A percentile compares a stretch with the other conserved stretches of the same genome.
Conservation (phyloP, 1,284 basidiomycete genomes). For the Cystobasidiaceae sp. region DNA sequence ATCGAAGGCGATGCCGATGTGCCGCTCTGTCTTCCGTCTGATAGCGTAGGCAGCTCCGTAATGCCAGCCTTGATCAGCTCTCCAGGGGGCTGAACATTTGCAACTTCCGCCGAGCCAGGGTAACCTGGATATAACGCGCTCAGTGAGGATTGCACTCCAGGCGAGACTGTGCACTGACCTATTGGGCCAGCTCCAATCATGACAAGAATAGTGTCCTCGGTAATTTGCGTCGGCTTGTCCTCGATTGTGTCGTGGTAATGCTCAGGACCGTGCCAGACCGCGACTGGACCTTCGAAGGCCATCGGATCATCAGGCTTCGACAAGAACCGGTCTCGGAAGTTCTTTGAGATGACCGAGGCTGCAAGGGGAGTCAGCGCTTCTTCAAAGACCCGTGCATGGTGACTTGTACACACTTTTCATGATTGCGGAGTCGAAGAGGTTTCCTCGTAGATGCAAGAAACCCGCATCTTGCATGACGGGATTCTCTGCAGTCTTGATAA, state of each 20-base stretch:
- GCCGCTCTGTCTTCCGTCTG: slow-evolving; percentile 48
- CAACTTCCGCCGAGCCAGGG: slow-evolving; percentile 38
- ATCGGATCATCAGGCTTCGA: slow-evolving; percentile 46
- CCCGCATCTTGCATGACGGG: slow-evolving; percentile 46
- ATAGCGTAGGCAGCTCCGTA: slow-evolving; percentile 47
- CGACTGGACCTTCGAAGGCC: slow-evolving; percentile 49
- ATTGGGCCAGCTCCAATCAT: slow-evolving; percentile 48
- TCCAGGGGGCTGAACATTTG: slow-evolving; percentile 49
- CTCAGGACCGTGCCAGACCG: slow-evolving; percentile 48
- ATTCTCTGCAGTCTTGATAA: slow-evolving; percentile 45
- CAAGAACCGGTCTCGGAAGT: slow-evolving; percentile 46
- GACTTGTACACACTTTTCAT: slow-evolving; percentile 45
- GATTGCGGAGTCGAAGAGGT: slow-evolving; percentile 48
- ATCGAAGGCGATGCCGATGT: slow-evolving; percentile 48
- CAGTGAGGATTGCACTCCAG: background rate
- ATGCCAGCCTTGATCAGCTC: slow-evolving; percentile 47
- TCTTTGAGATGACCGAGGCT: slow-evolving; percentile 46
- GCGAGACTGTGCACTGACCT: slow-evolving; percentile 46
- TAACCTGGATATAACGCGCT: no score
- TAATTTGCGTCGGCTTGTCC: slow-evolving; percentile 37
- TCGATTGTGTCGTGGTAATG: slow-evolving; percentile 48
- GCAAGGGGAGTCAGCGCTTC: no score
- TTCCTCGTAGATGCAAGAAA: slow-evolving; percentile 48
- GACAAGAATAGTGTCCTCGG: slow-evolving; percentile 44
- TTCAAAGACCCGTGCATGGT: no score